A percentile compares a stretch with the other conserved stretches of the same genome.
These are phyloP conservation scores for Rutstroemia sp. DNA, from an alignment of 2,329 filamentous ascomycete species.

Conservation along the genomic window DNA sequence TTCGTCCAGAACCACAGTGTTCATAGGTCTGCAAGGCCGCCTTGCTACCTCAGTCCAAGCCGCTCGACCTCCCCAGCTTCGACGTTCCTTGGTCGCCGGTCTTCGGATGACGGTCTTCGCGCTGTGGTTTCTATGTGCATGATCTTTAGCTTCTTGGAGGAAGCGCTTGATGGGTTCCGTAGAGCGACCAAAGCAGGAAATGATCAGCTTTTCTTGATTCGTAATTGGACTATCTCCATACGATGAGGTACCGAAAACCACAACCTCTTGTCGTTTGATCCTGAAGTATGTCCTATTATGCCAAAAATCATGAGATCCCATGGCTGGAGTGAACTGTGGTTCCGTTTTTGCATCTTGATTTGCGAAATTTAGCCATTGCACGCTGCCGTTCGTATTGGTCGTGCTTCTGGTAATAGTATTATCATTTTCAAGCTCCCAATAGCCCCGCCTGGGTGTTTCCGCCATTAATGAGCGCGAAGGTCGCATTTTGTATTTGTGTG, in stretches of 20 bases:
- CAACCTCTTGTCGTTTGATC: slow-evolving; percentile 28
- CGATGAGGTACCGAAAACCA: slow-evolving; percentile 18
- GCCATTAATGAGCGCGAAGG: slow-evolving; percentile 47
- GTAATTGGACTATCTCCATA: slow-evolving; percentile 33
- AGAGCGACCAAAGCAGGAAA: slow-evolving; percentile 47
- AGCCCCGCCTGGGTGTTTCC: slow-evolving; percentile 46
- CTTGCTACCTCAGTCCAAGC: slow-evolving; percentile 51
- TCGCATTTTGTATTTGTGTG: slow-evolving; percentile 42
- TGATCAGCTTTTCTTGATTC: slow-evolving; percentile 44
- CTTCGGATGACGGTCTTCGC: slow-evolving; percentile 53
- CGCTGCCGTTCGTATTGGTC: slow-evolving; percentile 31
- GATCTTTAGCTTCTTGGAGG: slow-evolving; percentile 44
- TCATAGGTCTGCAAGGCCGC: slow-evolving; percentile 62
- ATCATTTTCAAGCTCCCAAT: slow-evolving; percentile 40
- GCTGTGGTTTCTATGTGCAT: slow-evolving; percentile 44
- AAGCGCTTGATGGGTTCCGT: slow-evolving; percentile 48
- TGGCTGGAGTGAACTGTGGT: slow-evolving; percentile 46
- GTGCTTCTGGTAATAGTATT: slow-evolving; percentile 41
- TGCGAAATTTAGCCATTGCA: slow-evolving; percentile 50
- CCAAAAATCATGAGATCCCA: slow-evolving; percentile 49
- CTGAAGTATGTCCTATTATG: slow-evolving; percentile 43
- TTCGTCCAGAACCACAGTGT: slow-evolving; percentile 66
- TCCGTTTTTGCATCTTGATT: slow-evolving; percentile 46
- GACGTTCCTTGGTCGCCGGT: slow-evolving; percentile 39
- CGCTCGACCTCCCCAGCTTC: slow-evolving; percentile 37